phyloP scores from a whole-genome alignment of 73 alveolate genomes.

The Breviolum minutum region DNA sequence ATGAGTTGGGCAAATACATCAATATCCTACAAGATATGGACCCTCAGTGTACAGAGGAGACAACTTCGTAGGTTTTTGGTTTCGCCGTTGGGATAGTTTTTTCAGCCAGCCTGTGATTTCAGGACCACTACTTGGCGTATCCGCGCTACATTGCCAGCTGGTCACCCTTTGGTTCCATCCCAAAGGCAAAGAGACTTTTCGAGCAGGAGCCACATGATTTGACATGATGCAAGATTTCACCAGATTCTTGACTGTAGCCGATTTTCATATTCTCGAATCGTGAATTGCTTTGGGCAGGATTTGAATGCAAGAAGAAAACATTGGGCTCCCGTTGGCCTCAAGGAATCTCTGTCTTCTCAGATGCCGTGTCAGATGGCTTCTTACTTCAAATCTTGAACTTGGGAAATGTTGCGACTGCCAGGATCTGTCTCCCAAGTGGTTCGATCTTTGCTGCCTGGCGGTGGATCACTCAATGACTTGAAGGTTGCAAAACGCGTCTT shows the following conservation, averaged over 20 bases:
- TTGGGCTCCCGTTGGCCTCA: constrained; percentile 79
- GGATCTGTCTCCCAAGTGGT: constrained; percentile 82
- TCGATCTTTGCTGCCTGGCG: constrained; percentile 76
- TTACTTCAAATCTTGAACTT: too few relatives aligned
- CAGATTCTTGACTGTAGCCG: not conserved
- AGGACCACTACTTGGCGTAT: constrained; percentile 78
- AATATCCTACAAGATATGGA: constrained; percentile 74
- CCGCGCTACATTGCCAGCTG: constrained; percentile 72
- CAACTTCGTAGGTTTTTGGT: not conserved
- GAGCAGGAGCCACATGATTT: constrained; percentile 21
- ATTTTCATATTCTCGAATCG: not conserved
- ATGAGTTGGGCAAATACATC: constrained; percentile 66
- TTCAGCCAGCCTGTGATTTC: not conserved
- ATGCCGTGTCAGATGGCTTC: not conserved
- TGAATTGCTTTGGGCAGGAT: constrained; percentile 6
- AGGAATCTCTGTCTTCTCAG: not conserved
- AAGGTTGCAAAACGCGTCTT: not conserved
- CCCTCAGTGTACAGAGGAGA: constrained; percentile 75
- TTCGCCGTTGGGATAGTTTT: too few relatives aligned
- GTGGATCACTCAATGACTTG: not conserved
- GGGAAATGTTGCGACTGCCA: not conserved
- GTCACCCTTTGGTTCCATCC: constrained; percentile 51
- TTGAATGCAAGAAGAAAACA: constrained; percentile 53
- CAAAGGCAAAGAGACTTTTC: constrained; percentile 34
- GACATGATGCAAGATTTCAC: not conserved